Conservation (phyloP, 768 basidiomycete genomes). For the Glaciozyma martinii region DNA sequence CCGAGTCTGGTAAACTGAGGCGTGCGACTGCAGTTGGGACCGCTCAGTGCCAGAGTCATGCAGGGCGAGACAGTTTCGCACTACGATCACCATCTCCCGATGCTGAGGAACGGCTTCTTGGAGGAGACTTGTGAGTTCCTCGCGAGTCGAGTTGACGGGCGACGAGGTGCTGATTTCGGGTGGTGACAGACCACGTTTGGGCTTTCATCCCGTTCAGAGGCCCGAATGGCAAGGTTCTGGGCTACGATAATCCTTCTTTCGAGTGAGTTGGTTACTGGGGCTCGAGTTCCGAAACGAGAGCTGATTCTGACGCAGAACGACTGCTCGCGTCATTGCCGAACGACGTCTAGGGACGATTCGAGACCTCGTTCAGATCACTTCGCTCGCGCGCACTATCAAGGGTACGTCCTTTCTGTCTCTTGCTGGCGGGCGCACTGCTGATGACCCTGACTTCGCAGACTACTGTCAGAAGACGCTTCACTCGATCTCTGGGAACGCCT, state of each 20-base stretch:
- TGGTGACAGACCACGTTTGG: too few species aligned
- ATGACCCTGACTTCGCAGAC: neutral
- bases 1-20: too few species aligned
- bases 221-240: too few species aligned
- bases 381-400: constrained; percentile 19
- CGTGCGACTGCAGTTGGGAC: neutral
- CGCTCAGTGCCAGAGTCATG: constrained; percentile 6
- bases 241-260: too few species aligned
- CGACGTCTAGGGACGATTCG: constrained; percentile 16
- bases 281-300: too few species aligned
- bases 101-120: constrained; percentile 19
- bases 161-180: too few species aligned
- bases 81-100: constrained; percentile 8
- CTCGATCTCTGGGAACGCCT: constrained; percentile 16
- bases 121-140: constrained; percentile 17
- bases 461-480: constrained; percentile 12
- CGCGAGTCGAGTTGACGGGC: too few species aligned
- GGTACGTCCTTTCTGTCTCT: neutral
- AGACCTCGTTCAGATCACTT: constrained; percentile 21
- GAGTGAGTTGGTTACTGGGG: too few species aligned
- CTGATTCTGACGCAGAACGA: neutral
- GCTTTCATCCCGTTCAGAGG: too few species aligned
- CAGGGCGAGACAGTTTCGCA: neutral
- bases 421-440: neutral
- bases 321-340: constrained; percentile 16